A percentile compares a stretch with the other conserved stretches of the same genome.
Conservation (phyloP, 257 asterid genomes). For the Voacanga thouarsii region DNA sequence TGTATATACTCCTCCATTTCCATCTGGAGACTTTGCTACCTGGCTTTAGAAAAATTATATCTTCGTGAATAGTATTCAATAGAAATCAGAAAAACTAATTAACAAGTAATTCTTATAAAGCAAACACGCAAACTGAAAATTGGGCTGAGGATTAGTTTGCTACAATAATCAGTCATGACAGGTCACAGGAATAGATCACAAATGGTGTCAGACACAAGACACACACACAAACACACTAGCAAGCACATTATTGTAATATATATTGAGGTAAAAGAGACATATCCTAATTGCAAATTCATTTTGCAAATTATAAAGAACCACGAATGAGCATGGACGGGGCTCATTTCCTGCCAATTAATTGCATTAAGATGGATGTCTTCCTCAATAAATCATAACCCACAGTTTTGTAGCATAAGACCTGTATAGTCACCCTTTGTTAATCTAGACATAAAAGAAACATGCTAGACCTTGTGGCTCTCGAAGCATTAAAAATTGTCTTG, state of each 20-base stretch:
- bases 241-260: not conserved
- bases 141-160: too few relatives aligned
- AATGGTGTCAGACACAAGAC: not conserved
- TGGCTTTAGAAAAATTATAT: slow-evolving; percentile 39
- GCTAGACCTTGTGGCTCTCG: not conserved
- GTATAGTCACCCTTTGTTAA: not conserved
- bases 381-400: not conserved
- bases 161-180: not conserved
- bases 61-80: slow-evolving; percentile 14
- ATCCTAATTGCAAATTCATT: not conserved
- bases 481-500: not conserved
- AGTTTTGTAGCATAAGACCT: not conserved
- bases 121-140: not conserved
- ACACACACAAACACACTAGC: not conserved
- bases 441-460: not conserved
- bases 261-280: not conserved
- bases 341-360: not conserved
- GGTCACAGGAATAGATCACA: not conserved
- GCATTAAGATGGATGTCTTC: not conserved
- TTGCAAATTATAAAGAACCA: not conserved
- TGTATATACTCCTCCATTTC: slow-evolving; percentile 96
- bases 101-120: not conserved
- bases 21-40: slow-evolving; percentile 98
- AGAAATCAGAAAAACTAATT: slow-evolving; percentile 6
- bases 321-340: not conserved